A percentile compares a stretch with the other conserved stretches of the same genome.
Conservation (phyloP, 768 basidiomycete genomes). For the Auriscalpium microsporum region DNA sequence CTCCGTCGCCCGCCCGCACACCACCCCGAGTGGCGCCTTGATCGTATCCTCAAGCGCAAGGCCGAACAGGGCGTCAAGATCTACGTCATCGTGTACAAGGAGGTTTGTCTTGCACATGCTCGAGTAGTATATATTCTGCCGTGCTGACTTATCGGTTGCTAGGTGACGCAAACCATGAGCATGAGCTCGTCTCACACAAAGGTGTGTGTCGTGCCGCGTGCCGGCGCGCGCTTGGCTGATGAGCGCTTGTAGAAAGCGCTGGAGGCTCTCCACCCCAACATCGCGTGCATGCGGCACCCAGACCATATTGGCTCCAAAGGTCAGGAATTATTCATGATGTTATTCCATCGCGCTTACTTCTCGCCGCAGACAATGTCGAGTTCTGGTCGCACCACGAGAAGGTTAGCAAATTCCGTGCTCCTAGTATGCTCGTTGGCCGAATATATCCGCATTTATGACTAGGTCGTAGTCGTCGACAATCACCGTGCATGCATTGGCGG, state of each 20-base stretch:
- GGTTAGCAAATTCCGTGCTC: slow-evolving; percentile 16
- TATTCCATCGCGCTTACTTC: neutral
- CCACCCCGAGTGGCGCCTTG: slow-evolving; percentile 84
- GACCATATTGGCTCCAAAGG: slow-evolving; percentile 83
- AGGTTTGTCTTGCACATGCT: slow-evolving; percentile 35
- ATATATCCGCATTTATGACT: neutral
- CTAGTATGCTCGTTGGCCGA: neutral
- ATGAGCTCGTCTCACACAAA: slow-evolving; percentile 87
- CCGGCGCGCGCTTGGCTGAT: neutral
- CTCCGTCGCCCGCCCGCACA: slow-evolving; percentile 85
- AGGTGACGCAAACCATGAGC: slow-evolving; percentile 87
- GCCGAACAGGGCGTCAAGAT: slow-evolving; percentile 89
- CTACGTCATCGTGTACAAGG: slow-evolving; percentile 92
- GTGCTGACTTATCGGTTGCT: neutral
- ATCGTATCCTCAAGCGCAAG: slow-evolving; percentile 76
- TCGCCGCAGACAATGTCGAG: slow-evolving; percentile 54
- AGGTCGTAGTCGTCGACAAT: slow-evolving; percentile 81
- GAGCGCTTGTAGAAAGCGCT: slow-evolving; percentile 45
- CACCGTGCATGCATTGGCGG: slow-evolving; percentile 84
- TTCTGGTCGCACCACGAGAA: slow-evolving; percentile 96
- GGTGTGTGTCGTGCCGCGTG: slow-evolving; percentile 22
- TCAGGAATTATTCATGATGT: slow-evolving; percentile 4
- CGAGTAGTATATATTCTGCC: neutral
- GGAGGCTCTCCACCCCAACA: slow-evolving; percentile 80
- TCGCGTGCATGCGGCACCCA: slow-evolving; percentile 83